A percentile compares a stretch with the other conserved stretches of the same genome.
Conservation (phyloP, 352 stramenopile genomes). For the Phytophthora palmivora region DNA sequence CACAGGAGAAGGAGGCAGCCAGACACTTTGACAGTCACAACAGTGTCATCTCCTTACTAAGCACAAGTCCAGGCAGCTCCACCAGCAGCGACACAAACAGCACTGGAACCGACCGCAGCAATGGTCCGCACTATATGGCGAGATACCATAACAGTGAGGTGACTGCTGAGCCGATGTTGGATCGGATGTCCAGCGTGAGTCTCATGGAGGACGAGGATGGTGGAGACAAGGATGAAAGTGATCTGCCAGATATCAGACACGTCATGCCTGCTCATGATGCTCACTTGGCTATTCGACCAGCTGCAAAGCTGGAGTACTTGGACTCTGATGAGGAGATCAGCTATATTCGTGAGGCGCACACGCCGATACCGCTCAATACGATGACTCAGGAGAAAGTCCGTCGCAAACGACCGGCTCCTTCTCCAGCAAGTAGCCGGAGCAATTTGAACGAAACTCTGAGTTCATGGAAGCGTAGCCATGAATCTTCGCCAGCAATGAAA, state of each 20-base stretch:
- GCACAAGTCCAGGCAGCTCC: constrained; percentile 33
- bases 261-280: constrained; percentile 22
- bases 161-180: constrained; percentile 39
- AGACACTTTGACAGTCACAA: constrained; percentile 36
- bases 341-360: constrained; percentile 35
- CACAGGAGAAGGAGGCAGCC: constrained; percentile 23
- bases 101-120: constrained; percentile 37
- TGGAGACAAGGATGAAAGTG: constrained; percentile 11
- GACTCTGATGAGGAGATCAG: constrained; percentile 34
- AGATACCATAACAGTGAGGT: constrained; percentile 19
- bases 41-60: constrained; percentile 39
- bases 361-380: constrained; percentile 46
- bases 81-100: constrained; percentile 47
- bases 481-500: constrained; percentile 18
- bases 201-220: constrained; percentile 38
- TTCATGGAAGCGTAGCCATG: constrained; percentile 45
- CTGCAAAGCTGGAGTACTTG: constrained; percentile 22
- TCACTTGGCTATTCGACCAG: constrained; percentile 19
- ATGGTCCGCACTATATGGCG: constrained; percentile 9
- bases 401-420: constrained; percentile 51
- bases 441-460: constrained; percentile 38
- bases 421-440: constrained; percentile 28
- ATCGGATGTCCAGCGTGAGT: constrained; percentile 57
- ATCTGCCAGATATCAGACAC: neutral
- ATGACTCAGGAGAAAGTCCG: constrained; percentile 57